Evolutionary conservation across 2,329 filamentous ascomycete species (phyloP).

Genomic region (Aspergillus ochraceus): DNA sequence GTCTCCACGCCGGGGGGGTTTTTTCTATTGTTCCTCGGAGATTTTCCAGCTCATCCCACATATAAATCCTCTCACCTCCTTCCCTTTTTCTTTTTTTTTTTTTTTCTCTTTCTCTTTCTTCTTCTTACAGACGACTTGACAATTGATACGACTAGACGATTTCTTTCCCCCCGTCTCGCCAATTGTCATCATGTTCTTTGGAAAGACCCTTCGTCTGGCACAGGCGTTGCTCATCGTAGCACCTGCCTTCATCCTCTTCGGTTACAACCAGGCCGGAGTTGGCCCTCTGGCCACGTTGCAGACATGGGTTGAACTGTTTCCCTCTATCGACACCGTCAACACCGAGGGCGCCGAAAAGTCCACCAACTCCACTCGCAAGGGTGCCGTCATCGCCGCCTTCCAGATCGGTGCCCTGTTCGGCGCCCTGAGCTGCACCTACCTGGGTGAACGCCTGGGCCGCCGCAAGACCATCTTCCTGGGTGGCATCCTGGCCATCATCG

Average conservation of each 20-base stretch:
- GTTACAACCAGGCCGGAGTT: slow-evolving; percentile 28
- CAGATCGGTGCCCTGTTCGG: slow-evolving; percentile 24
- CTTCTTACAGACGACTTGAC: neutral
- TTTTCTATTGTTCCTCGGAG: neutral
- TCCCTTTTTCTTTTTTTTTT: neutral
- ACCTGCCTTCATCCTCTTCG: slow-evolving; percentile 26
- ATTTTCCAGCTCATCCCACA: neutral
- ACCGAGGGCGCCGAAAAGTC: slow-evolving; percentile 19
- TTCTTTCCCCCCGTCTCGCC: no score
- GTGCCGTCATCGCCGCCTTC: slow-evolving; percentile 27
- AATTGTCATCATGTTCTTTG: slow-evolving; percentile 2
- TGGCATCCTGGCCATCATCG: slow-evolving; percentile 27
- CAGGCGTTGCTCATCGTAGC: slow-evolving; percentile 24
- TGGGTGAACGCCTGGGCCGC: slow-evolving; percentile 51
- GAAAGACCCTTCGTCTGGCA: slow-evolving; percentile 16
- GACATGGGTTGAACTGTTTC: slow-evolving; percentile 50
- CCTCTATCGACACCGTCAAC: slow-evolving; percentile 52
- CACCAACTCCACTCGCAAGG: slow-evolving; percentile 26
- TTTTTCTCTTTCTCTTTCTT: neutral
- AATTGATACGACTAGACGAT: neutral
- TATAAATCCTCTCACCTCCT: neutral
- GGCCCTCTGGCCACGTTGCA: slow-evolving; percentile 24
- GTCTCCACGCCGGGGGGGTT: neutral
- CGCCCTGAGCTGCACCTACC: slow-evolving; percentile 17
- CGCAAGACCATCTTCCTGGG: slow-evolving; percentile 49